A percentile compares a stretch with the other conserved stretches of the same genome.
Evolutionary conservation across 164 flowering plant species (phyloP).

Genomic region (Magnolia sinica): DNA sequence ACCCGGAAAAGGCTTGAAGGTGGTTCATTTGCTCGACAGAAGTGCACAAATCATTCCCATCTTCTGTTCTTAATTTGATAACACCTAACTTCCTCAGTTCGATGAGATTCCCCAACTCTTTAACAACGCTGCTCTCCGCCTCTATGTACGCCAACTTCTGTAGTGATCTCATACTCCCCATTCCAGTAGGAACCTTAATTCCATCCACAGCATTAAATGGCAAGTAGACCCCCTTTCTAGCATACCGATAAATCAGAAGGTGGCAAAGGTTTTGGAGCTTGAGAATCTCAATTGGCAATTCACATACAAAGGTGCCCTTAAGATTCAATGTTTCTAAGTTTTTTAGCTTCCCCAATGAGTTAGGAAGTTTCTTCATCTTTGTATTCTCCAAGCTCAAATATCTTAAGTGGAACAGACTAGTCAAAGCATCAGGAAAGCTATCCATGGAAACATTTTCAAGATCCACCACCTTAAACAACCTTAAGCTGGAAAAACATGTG

Average conservation of each 20-base stretch:
- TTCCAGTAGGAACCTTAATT: constrained; percentile 1
- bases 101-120: constrained; percentile 5
- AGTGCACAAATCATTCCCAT: constrained; percentile 5
- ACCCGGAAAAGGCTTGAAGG: background rate
- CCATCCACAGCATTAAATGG: background rate
- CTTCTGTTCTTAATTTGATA: background rate
- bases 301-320: constrained; percentile 1
- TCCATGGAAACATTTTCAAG: background rate
- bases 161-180: constrained; percentile 1
- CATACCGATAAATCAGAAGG: constrained; percentile 3
- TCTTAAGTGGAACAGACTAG: constrained; percentile 1
- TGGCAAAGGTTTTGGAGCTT: constrained; percentile 8
- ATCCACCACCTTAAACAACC: constrained; percentile 10
- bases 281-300: constrained; percentile 10
- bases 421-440: background rate
- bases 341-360: constrained; percentile 7
- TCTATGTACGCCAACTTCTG: constrained; percentile 11
- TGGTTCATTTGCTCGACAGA: constrained; percentile 3
- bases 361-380: constrained; percentile 7
- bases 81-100: constrained; percentile 8
- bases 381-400: constrained; percentile 13
- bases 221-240: background rate
- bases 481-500: background rate
- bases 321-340: constrained; percentile 11
- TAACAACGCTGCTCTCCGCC: background rate